Evolutionary conservation across 352 stramenopile species (phyloP), one percentile per base, ranked within the genome.

Genomic region (Poterioochromonas sp.): DNA sequence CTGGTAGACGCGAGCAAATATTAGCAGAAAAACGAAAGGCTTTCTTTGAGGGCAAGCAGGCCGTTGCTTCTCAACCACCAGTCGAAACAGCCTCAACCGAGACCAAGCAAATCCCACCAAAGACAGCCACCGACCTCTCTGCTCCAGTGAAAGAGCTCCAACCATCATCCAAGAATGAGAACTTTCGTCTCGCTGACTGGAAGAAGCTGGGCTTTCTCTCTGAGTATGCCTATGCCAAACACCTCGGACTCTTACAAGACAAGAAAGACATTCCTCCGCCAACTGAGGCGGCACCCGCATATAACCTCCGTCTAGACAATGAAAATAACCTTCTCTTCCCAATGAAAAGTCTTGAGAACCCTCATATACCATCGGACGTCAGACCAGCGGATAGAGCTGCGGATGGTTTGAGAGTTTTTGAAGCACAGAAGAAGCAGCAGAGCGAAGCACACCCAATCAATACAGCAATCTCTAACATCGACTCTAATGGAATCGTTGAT

Each of bases 151-250:
- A 39, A 5, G 26, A 65, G 8, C 3, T 15, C 5, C 54, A 65
- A 65, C 20, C 41, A 26, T 41, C 62, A 22, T 47, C 62, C 12
- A 15, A 26, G 15, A 58, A 26, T 26, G 62, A 71, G 32, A 47
- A 41, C 2, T 5, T 29, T 22, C 15, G 26, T 29, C 32, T 71
- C 12, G 5, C 15, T 5, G 34, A 47, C 15, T 71, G 15, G 15
- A 43, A 40, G 15, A 12, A 2, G 1, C 8, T 44, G 34, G 62
- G 62, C 15, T 71, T 44, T 47, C 34, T 29, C 3, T 71, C 62
- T 5, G 62, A 71, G 39, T 71, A 71, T 29, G 8, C 29, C 62
- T 71, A 71, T 47, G 62, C 62, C 15, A 71, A 71, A 29, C 26
- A 8, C 2, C 32, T 71, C 2, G 62, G 62, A 47, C 8, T 71